Evolutionary conservation across 306 rosid genomes (phyloP).

Genomic region (Corylus heterophylla): DNA sequence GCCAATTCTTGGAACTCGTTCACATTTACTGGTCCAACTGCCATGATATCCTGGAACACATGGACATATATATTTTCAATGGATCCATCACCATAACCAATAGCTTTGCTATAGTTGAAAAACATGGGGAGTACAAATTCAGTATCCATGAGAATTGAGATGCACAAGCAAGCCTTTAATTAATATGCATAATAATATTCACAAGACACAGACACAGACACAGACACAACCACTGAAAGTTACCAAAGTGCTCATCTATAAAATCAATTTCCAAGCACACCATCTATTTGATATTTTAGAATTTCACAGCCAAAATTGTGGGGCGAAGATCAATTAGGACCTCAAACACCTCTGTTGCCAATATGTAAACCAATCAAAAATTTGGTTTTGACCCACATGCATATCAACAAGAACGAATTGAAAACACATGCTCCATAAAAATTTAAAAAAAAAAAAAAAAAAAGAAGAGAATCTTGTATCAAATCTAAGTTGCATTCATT

Average conservation of each 20-base stretch:
- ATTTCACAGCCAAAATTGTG: not conserved
- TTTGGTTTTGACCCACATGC: not conserved
- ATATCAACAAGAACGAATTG: not conserved
- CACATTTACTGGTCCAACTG: constrained; percentile 54
- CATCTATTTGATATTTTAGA: not conserved
- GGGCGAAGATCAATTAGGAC: not conserved
- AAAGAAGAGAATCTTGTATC: no score
- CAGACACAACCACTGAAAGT: not conserved
- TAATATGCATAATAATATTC: not conserved
- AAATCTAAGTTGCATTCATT: no score
- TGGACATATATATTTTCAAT: not conserved
- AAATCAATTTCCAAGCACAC: not conserved
- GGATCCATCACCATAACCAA: not conserved
- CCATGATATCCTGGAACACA: constrained; percentile 47
- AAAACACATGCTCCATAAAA: not conserved
- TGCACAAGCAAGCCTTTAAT: not conserved
- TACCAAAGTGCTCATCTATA: not conserved
- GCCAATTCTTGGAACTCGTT: constrained; percentile 64
- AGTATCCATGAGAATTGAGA: not conserved
- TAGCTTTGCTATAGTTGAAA: not conserved
- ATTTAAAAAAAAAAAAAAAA: no score
- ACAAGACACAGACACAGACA: not conserved
- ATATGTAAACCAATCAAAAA: not conserved
- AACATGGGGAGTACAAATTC: not conserved
- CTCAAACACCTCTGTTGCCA: not conserved